A percentile compares a stretch with the other conserved stretches of the same genome.
Evolutionary conservation across 2,329 filamentous ascomycete species (phyloP).

Genomic region (Orbilia brochopaga): DNA sequence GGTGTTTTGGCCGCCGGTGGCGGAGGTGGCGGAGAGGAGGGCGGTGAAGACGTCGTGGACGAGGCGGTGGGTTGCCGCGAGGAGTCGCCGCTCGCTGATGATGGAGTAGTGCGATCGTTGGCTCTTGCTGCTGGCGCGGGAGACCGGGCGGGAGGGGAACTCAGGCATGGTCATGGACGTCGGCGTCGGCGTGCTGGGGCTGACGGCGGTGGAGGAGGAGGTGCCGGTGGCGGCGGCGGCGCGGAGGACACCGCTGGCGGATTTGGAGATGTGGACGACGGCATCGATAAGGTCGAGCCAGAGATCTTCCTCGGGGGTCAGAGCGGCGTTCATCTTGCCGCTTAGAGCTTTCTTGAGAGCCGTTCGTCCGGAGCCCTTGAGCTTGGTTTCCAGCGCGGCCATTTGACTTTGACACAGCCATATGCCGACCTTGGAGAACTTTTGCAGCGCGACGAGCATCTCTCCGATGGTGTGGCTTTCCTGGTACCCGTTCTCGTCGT

Average conservation of each 20-base stretch:
- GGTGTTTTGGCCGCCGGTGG: slow-evolving; percentile 55
- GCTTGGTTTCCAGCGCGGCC: slow-evolving; percentile 63
- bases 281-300: slow-evolving; percentile 72
- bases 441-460: slow-evolving; percentile 77
- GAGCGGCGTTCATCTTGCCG: slow-evolving; percentile 53
- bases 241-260: slow-evolving; percentile 52
- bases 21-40: slow-evolving; percentile 76
- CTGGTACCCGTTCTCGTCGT: slow-evolving; percentile 39
- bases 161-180: slow-evolving; percentile 15
- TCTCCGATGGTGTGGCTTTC: slow-evolving; percentile 70
- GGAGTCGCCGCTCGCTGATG: slow-evolving; percentile 63
- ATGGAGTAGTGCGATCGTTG: slow-evolving; percentile 46
- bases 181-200: slow-evolving; percentile 21
- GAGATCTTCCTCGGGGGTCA: slow-evolving; percentile 66
- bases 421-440: slow-evolving; percentile 89
- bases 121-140: slow-evolving; percentile 58
- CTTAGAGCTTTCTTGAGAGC: slow-evolving; percentile 54
- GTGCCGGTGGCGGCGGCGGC: slow-evolving; percentile 43
- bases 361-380: slow-evolving; percentile 53
- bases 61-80: slow-evolving; percentile 72
- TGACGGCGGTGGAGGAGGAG: slow-evolving; percentile 24
- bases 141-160: slow-evolving; percentile 55
- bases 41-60: slow-evolving; percentile 92
- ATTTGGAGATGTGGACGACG: slow-evolving; percentile 64
- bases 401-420: slow-evolving; percentile 93